phyloP scores from a whole-genome alignment of 108 stramenopile species.

The Aurantiochytrium sp. region DNA sequence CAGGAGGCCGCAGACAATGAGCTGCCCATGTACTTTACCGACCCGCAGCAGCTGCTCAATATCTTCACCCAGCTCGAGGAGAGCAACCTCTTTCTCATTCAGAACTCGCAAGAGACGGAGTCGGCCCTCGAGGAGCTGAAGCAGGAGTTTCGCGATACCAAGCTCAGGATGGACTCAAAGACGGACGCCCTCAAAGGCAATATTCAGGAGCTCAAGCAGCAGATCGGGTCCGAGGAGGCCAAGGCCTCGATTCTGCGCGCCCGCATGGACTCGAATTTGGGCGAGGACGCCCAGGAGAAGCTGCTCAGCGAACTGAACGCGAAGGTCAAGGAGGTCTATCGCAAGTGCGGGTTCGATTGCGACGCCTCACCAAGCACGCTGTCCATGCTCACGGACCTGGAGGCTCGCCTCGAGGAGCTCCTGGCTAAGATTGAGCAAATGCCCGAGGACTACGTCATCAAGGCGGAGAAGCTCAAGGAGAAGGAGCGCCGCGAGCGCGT shows the following conservation, averaged over 20 bases:
- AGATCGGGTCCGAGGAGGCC: conserved; percentile 49
- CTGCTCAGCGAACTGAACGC: conserved; percentile 50
- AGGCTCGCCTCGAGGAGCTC: conserved; percentile 54
- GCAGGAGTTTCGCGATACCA: conserved; percentile 45
- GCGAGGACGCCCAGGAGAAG: conserved; percentile 51
- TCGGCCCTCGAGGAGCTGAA: conserved; percentile 64
- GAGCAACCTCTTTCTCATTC: conserved; percentile 64
- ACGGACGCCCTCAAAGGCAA: conserved; percentile 35
- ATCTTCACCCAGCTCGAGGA: conserved; percentile 59
- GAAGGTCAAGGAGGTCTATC: conserved; percentile 54
- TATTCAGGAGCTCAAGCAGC: conserved; percentile 38
- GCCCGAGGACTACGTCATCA: conserved; percentile 58
- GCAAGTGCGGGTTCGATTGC: conserved; percentile 56
- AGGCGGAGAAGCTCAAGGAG: conserved; percentile 62
- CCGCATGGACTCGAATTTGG: conserved; percentile 42
- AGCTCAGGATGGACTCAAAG: conserved; percentile 51
- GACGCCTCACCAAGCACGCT: conserved; percentile 52
- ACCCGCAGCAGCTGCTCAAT: conserved; percentile 62
- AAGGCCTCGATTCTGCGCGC: conserved; percentile 45
- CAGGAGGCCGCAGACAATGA: conserved; percentile 60
- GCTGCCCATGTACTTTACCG: conserved; percentile 63
- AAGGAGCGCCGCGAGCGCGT: conserved; percentile 58
- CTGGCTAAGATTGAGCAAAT: conserved; percentile 51
- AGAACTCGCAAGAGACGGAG: conserved; percentile 65
- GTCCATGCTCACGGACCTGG: conserved; percentile 59